Percentiles rank a stretch among this genome's conserved stretches.
Evolutionary conservation across 306 rosid genomes (phyloP).

Genomic region (Cicer yamashitae): DNA sequence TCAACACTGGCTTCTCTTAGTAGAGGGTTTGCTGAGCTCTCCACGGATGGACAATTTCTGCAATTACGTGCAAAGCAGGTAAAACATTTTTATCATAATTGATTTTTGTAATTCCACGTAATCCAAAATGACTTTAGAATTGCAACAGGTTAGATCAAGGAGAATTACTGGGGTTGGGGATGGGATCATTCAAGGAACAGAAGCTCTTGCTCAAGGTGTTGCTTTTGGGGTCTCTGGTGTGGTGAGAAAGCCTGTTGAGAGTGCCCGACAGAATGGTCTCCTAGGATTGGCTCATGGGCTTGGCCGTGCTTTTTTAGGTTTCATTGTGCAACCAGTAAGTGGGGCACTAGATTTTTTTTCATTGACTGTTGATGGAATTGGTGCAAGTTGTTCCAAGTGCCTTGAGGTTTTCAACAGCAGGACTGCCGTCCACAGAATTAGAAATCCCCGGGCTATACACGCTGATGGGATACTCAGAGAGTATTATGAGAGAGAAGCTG

Average conservation of each 20-base stretch:
- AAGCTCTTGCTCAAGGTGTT: constrained; percentile 95
- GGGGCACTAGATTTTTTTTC: constrained; percentile 98
- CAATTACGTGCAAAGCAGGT: constrained; percentile 98
- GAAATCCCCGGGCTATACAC: constrained; percentile 86
- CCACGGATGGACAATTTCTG: constrained; percentile 93
- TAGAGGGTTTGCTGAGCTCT: constrained; percentile 96
- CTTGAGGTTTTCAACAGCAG: constrained; percentile 81
- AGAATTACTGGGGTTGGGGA: constrained; percentile 96
- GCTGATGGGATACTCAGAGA: constrained; percentile 79
- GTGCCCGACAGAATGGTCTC: constrained; percentile 90
- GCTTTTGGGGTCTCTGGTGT: constrained; percentile 97
- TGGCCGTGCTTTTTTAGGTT: constrained; percentile 91
- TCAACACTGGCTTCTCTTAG: constrained; percentile 95
- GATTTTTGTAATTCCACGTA: constrained; percentile 13
- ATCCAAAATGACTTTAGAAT: constrained; percentile 45
- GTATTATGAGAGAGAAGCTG: constrained; percentile 88
- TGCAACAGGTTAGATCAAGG: constrained; percentile 84
- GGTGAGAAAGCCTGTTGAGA: constrained; percentile 92
- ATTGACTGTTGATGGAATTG: constrained; percentile 95
- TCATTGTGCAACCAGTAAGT: constrained; percentile 93
- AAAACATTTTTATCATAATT: constrained; percentile 24
- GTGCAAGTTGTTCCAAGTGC: constrained; percentile 95
- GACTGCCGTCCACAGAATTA: constrained; percentile 68
- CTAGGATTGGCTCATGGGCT: constrained; percentile 92
- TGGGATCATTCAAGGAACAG: constrained; percentile 94